These are phyloP conservation scores for sweet orange (Citrus sinensis) DNA, from an alignment of 345 rosid species.

Conservation along the genomic window DVS_A1.0 CM039162.1:99001-99500, in stretches of 20 bases:
- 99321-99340: not conserved
- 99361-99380: not conserved
- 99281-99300: slow-evolving; percentile 54
- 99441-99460: not conserved
- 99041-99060: not conserved
- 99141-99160: slow-evolving; percentile 78
- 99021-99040: not conserved
- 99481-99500: not conserved
- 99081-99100: not conserved
- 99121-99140: slow-evolving; percentile 28
- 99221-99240: slow-evolving; percentile 43
- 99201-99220: slow-evolving; percentile 70
- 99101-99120: slow-evolving; percentile 10
- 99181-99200: slow-evolving; percentile 46
- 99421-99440: not conserved
- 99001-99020: not conserved
- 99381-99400: not conserved
- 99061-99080: not conserved
- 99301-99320: not conserved
- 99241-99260: slow-evolving; percentile 58
- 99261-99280: slow-evolving; percentile 29
- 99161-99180: slow-evolving; percentile 66
- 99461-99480: not conserved
- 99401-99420: slow-evolving; percentile 1
- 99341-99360: not conserved